These are phyloP conservation scores for Lactifluus volemus DNA, from an alignment of 768 basidiomycete genomes.

Conservation along the genomic window DNA sequence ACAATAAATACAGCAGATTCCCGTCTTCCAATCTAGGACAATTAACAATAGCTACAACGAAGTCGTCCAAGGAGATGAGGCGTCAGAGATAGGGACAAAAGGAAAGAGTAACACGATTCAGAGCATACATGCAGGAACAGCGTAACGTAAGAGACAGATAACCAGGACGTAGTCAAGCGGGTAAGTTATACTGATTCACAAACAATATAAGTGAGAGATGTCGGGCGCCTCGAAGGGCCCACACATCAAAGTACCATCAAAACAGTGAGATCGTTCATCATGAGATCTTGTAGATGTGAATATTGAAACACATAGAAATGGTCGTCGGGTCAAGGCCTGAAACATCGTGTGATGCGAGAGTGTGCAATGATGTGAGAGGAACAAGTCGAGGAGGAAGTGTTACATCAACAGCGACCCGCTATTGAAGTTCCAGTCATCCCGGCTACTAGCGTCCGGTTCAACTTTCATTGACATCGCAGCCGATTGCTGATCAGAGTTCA, in stretches of 20 bases:
- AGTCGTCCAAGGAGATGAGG: conserved; percentile 8
- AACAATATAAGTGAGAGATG: background rate
- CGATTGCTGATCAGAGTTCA: conserved; percentile 13
- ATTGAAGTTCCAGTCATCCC: conserved; percentile 2
- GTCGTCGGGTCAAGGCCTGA: background rate
- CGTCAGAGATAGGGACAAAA: background rate
- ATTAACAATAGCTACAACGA: conserved; percentile 13
- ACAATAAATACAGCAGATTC: conserved; percentile 18
- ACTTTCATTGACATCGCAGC: background rate
- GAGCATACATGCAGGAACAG: background rate
- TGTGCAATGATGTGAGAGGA: background rate
- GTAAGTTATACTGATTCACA: conserved; percentile 2
- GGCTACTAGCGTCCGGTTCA: background rate
- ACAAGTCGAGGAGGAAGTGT: background rate
- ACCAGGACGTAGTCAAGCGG: background rate
- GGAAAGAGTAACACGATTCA: background rate
- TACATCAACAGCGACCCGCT: background rate
- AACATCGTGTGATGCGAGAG: too few species aligned
- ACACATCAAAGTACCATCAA: conserved; percentile 2
- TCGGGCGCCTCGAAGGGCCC: background rate
- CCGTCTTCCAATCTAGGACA: conserved; percentile 12
- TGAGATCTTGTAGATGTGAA: background rate
- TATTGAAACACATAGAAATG: background rate
- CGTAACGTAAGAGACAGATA: conserved; percentile 5
- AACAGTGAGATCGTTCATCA: background rate